A percentile compares a stretch with the other conserved stretches of the same genome.
Evolutionary conservation across 768 basidiomycete species (phyloP).

Genomic region (Lyophyllum decastes): DNA sequence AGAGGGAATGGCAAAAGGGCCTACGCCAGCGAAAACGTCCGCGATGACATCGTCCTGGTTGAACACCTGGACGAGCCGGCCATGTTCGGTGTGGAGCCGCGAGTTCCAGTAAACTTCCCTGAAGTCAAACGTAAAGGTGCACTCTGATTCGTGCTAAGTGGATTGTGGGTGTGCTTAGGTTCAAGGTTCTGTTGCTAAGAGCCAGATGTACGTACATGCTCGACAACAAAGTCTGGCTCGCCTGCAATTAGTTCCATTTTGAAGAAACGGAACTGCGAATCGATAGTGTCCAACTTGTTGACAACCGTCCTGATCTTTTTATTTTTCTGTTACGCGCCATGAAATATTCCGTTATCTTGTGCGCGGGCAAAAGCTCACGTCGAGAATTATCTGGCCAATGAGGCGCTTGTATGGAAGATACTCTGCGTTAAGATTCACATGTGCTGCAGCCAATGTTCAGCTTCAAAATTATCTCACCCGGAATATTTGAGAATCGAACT

Average conservation of each 20-base stretch:
- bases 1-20: constrained; percentile 93
- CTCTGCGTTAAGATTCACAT: constrained; percentile 87
- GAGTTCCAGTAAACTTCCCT: constrained; percentile 98
- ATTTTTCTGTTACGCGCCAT: constrained; percentile 70
- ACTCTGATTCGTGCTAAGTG: constrained; percentile 77
- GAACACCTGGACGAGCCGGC: constrained; percentile 77
- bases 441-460: constrained; percentile 53
- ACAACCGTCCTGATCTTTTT: constrained; percentile 82
- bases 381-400: constrained; percentile 90
- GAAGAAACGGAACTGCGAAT: constrained; percentile 88
- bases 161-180: neutral
- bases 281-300: constrained; percentile 89
- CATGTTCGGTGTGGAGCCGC: constrained; percentile 88
- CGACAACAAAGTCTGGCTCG: constrained; percentile 81
- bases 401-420: constrained; percentile 90
- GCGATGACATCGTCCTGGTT: constrained; percentile 76
- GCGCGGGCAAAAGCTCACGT: constrained; percentile 52
- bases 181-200: neutral
- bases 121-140: constrained; percentile 92
- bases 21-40: constrained; percentile 97
- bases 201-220: constrained; percentile 58
- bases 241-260: constrained; percentile 97
- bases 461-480: neutral
- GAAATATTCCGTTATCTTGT: neutral
- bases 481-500: constrained; percentile 16